Base-by-base conservation (phyloP, 352 stramenopile species). In the Salisapilia sapeloensis region DNA sequence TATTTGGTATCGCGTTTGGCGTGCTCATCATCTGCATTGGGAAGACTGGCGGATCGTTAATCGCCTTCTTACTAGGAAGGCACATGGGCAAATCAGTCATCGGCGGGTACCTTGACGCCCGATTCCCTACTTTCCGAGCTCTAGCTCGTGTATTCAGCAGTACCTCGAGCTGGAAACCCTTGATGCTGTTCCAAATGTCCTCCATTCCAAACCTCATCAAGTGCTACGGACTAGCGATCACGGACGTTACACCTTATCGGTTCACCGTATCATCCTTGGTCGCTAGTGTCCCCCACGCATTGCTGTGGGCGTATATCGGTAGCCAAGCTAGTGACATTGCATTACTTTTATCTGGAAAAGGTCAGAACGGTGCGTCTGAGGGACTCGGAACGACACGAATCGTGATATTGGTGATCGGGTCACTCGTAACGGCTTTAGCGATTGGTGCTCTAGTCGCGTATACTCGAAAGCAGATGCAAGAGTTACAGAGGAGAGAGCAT, bases 191-290 rank as follows among this genome's bases (percentile, higher is more conserved):
- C 37, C 70, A 86, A 40, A 32, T 86, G 29, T 79, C 70, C 16
- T 81, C 63, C 31, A 61, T 86, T 28, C 70, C 70, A 6, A 86
- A 86, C 35, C 47, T 81, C n/a, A 51, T 78, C 38, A 81, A 82
- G 35, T 74, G 62, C 44, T 86, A 83, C 50, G 75, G 43, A n/a
- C 44, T 86, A 10, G 63, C 70, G 27, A 74, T 86, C 35, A 86
- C 70, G 1, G 53, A 72, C 13, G 52, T 86, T 15, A 71, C 66
- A 13, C 29, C 54, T 13, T 34, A 36, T 26, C 52, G 66, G 6
- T 86, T 86, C 32, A 50, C 44, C 1, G 39, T 78, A 32, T 81
- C 70, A 0, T 71, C 61, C 3, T 48, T 57, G 2, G 26, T 81
- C 9, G 67, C 59, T 10, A 65, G 54, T 23, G 11, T 67, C 19